Evolutionary conservation across 441 rosid species (phyloP).

Genomic region (Omphalea diandra): DNA sequence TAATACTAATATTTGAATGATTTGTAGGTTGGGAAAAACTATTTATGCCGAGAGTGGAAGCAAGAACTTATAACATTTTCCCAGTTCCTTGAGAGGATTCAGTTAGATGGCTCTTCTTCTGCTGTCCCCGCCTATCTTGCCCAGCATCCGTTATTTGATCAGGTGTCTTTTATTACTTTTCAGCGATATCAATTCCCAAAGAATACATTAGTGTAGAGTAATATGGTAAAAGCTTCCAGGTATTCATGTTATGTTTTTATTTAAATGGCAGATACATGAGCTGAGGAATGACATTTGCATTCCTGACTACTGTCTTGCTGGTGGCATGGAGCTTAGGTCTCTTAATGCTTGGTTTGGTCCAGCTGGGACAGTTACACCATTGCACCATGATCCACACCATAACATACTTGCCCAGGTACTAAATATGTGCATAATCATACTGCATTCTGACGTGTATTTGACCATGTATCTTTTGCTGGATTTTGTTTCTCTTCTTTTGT

Average conservation of each 20-base stretch:
- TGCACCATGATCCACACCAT: constrained; percentile 99
- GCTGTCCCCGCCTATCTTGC: constrained; percentile 77
- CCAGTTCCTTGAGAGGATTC: constrained; percentile 81
- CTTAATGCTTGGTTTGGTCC: constrained; percentile 99
- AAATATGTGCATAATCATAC: neutral
- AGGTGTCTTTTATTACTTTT: constrained; percentile 40
- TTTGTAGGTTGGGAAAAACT: constrained; percentile 93
- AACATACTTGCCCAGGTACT: constrained; percentile 90
- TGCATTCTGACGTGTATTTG: neutral
- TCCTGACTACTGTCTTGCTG: constrained; percentile 91
- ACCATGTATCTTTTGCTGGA: neutral
- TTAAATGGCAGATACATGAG: constrained; percentile 66
- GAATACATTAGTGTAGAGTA: constrained; percentile 14
- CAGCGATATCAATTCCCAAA: neutral
- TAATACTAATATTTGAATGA: constrained; percentile 37
- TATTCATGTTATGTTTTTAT: neutral
- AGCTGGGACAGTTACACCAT: constrained; percentile 86
- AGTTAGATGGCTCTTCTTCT: constrained; percentile 40
- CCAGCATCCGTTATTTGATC: constrained; percentile 96
- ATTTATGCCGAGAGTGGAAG: constrained; percentile 89
- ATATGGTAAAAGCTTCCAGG: neutral
- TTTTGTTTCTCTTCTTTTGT: neutral
- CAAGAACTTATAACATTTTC: constrained; percentile 94
- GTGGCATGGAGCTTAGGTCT: constrained; percentile 84
- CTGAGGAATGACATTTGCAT: constrained; percentile 75